Conservation (phyloP, 1,139 yeast genomes). For the Kazachstania sp. region DNA sequence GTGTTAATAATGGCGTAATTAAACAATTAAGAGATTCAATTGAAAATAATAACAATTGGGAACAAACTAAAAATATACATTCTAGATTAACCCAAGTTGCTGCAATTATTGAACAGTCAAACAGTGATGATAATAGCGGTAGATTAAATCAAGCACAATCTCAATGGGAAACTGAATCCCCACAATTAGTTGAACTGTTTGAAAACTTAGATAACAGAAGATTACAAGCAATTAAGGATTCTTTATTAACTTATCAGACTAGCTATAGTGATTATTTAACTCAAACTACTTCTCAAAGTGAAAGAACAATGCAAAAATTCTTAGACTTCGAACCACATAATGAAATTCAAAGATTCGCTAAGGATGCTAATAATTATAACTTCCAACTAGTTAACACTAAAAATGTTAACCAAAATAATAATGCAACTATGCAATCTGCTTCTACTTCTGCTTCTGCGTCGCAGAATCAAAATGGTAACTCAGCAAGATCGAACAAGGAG, state of each 20-base stretch:
- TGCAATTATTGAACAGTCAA: constrained; percentile 14
- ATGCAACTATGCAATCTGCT: background rate
- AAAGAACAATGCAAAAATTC: constrained; percentile 56
- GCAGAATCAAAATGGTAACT: background rate
- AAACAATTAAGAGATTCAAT: constrained; percentile 46
- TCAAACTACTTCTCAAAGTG: constrained; percentile 46
- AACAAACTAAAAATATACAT: constrained; percentile 37
- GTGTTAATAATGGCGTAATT: constrained; percentile 48
- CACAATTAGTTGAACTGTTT: constrained; percentile 65
- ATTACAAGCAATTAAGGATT: constrained; percentile 57
- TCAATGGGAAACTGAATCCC: constrained; percentile 70
- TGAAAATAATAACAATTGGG: constrained; percentile 46
- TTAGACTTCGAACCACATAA: constrained; percentile 51
- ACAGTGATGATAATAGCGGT: constrained; percentile 10
- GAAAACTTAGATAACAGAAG: constrained; percentile 67
- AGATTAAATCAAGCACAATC: constrained; percentile 16
- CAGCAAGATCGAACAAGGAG: constrained; percentile 8
- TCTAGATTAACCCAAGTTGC: constrained; percentile 36
- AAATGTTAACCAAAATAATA: background rate
- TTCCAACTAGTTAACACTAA: constrained; percentile 10
- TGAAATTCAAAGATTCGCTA: constrained; percentile 51
- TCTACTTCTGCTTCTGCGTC: background rate
- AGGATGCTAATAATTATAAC: constrained; percentile 32
- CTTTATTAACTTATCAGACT: constrained; percentile 63
- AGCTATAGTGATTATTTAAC: constrained; percentile 42